Evolutionary conservation across 2,329 filamentous ascomycete genomes (phyloP), one percentile per base, ranked within the genome.

Genomic region (Ceratocystiopsis minuta): DNA sequence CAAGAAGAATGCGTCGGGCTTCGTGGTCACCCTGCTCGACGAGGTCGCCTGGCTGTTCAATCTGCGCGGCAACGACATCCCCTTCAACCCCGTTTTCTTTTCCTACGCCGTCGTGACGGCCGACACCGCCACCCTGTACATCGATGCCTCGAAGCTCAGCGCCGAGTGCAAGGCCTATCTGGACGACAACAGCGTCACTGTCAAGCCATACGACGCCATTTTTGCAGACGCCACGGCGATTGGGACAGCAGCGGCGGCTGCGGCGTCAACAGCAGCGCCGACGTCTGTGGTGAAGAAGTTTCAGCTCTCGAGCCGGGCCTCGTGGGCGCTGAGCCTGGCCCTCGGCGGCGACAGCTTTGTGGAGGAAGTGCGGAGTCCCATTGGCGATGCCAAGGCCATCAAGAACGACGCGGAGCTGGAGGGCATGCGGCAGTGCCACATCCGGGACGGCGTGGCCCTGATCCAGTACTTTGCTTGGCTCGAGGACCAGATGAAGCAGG

Each of bases 11-110:
- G 80, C 78, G 6, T 72, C 78, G 16, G 88, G 84, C 1, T 85
- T 96, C 51, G 76, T 96, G 39, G 75, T 96, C 37, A 95, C 87
- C 6, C 87, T 92, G 78, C 73, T 98, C 36, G 90, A 98, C 54
- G 90, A 98, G 60, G 76, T 95, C 52, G 90, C 90, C 12, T 98
- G 90, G 90, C 69, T 98, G n/a, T 95, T 95, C 66, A 98, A 98
- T 60, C 64, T 98, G 39, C 78, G 90, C 51, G 90, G 90, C 52
- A 90, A 72, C 57, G 90, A 96, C 56, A 96, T 98, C 49, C 84
- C 86, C 0, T 98, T 90, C 64, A 98, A 98, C 56, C 90, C 90
- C 0, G 90, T 98, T 39, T 96, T 98, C 66, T 96, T 96, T 62
- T 90, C 88, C 15, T 98, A 96, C 54, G 88, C 88, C 37, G 72